A percentile compares a stretch with the other conserved stretches of the same genome.
These are phyloP conservation scores for Scolecobasidium constrictum DNA, from an alignment of 2,329 filamentous ascomycete species.

Conservation along the genomic window DNA sequence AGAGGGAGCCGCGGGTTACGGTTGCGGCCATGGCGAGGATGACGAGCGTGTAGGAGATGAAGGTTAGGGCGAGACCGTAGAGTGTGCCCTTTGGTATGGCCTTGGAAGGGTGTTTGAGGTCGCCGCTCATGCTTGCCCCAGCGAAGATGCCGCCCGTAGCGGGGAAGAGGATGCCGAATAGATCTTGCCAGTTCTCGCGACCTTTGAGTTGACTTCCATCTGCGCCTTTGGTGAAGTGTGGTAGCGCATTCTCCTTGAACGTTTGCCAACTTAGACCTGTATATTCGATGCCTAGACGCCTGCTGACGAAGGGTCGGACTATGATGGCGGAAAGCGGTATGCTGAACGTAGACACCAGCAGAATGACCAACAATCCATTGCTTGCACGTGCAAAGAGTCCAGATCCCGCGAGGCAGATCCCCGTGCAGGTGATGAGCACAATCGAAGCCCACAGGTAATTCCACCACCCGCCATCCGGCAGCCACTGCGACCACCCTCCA, in stretches of 20 bases:
- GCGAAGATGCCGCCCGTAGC: slow-evolving; percentile 52
- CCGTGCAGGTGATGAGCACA: slow-evolving; percentile 60
- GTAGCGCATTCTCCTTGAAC: slow-evolving; percentile 62
- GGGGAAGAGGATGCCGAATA: slow-evolving; percentile 81
- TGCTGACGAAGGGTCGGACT: slow-evolving; percentile 54
- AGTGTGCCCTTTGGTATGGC: slow-evolving; percentile 78
- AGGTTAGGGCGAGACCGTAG: slow-evolving; percentile 65
- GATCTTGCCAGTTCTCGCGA: slow-evolving; percentile 61
- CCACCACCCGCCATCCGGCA: slow-evolving; percentile 66
- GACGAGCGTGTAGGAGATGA: slow-evolving; percentile 64
- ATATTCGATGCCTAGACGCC: slow-evolving; percentile 55
- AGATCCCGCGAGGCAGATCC: slow-evolving; percentile 68
- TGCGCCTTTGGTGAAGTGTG: slow-evolving; percentile 51
- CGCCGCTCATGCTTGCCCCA: slow-evolving; percentile 84
- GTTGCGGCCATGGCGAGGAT: slow-evolving; percentile 69
- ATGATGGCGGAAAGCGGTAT: slow-evolving; percentile 71
- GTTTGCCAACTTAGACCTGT: slow-evolving; percentile 66
- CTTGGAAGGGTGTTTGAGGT: slow-evolving; percentile 71
- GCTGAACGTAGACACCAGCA: slow-evolving; percentile 65
- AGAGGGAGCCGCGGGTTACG: slow-evolving; percentile 62
- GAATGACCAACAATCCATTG: slow-evolving; percentile 60
- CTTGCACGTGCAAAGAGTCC: slow-evolving; percentile 71
- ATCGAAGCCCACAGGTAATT: slow-evolving; percentile 65
- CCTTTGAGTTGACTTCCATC: slow-evolving; percentile 51
- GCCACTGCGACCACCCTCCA: slow-evolving; percentile 46